phyloP scores from a whole-genome alignment of 495 filamentous ascomycete genomes.

The Penicillium paradoxum region DNA sequence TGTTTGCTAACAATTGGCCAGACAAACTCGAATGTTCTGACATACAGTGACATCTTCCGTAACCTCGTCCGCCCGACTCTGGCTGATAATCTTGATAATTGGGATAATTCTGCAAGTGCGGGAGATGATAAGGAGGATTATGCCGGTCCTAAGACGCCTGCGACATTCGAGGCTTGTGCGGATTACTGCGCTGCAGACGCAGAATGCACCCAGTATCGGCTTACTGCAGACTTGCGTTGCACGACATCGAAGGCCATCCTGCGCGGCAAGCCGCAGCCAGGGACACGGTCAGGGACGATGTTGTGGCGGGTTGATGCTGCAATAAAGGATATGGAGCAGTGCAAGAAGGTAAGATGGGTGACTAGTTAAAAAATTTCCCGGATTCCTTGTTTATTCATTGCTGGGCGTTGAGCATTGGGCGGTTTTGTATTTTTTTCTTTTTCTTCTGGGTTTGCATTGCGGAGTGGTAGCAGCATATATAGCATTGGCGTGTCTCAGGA shows the following conservation, averaged over 20 bases:
- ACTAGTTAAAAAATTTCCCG: background rate
- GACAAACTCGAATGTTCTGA: constrained; percentile 13
- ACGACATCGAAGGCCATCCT: constrained; percentile 18
- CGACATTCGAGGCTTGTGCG: constrained; percentile 31
- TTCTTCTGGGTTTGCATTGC: background rate
- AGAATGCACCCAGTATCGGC: constrained; percentile 38
- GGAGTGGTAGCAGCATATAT: background rate
- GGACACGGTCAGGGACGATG: constrained; percentile 27
- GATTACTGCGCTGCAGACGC: constrained; percentile 27
- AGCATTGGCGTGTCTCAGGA: too few relatives aligned
- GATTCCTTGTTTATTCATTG: background rate
- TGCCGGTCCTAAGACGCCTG: constrained; percentile 5
- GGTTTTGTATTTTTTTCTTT: too few relatives aligned
- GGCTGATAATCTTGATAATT: constrained; percentile 14
- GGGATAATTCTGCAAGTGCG: constrained; percentile 26
- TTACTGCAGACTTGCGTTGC: constrained; percentile 26
- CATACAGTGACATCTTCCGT: constrained; percentile 25
- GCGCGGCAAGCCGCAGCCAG: constrained; percentile 12
- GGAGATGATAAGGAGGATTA: constrained; percentile 9
- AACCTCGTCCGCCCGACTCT: constrained; percentile 21
- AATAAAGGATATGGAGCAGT: constrained; percentile 15
- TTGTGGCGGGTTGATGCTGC: constrained; percentile 26
- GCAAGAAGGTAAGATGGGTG: constrained; percentile 7
- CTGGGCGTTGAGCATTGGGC: background rate
- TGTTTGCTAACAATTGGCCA: background rate